Evolutionary conservation across 164 flowering plant genomes (phyloP).

Genomic region (Vitis riparia): DNA sequence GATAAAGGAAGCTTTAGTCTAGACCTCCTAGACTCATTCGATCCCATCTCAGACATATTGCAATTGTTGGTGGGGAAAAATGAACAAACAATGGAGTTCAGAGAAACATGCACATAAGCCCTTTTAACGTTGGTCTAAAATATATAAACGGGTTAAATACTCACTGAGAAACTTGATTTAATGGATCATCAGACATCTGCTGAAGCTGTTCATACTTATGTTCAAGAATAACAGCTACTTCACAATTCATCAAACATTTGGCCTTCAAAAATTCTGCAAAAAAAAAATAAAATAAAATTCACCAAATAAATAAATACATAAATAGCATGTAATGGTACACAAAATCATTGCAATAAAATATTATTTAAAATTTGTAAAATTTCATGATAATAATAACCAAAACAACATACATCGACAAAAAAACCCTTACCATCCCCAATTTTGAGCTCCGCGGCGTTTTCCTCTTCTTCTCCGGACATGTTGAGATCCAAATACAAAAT

Average conservation of each 20-base stretch:
- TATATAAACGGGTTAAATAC: slow-evolving; percentile 16
- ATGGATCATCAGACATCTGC: slow-evolving; percentile 84
- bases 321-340: neutral
- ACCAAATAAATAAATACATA: neutral
- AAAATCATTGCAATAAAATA: no score
- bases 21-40: no score
- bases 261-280: slow-evolving; percentile 87
- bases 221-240: slow-evolving; percentile 92
- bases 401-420: neutral
- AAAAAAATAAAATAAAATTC: neutral
- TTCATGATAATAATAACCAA: neutral
- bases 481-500: neutral
- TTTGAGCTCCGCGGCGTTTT: slow-evolving; percentile 96
- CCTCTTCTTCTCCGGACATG: slow-evolving; percentile 97
- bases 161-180: slow-evolving; percentile 93
- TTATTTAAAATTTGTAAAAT: no score
- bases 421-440: slow-evolving; percentile 72
- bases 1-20: no score
- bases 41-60: no score
- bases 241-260: slow-evolving; percentile 96
- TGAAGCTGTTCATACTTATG: slow-evolving; percentile 91
- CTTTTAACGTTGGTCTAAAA: no score
- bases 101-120: no score
- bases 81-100: no score
- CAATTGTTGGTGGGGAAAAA: no score